A percentile compares a stretch with the other conserved stretches of the same genome.
These are phyloP conservation scores for Podospora pseudoanserina DNA, from an alignment of 495 filamentous ascomycete genomes.

Conservation along the genomic window DNA sequence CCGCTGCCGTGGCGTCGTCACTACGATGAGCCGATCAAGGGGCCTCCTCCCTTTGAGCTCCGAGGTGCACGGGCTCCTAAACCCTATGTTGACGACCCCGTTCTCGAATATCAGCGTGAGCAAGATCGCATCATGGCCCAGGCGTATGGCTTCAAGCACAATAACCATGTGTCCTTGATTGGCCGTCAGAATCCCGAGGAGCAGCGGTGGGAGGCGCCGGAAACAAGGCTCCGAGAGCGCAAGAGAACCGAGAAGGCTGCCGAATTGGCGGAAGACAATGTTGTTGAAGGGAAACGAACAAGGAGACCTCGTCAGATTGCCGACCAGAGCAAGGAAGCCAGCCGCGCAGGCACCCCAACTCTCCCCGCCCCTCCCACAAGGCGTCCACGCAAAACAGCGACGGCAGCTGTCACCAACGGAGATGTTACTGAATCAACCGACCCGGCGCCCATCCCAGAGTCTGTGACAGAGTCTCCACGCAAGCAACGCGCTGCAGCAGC, in stretches of 20 bases:
- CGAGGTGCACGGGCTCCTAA: constrained; percentile 39
- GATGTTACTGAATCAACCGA: not conserved
- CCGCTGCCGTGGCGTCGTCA: constrained; percentile 28
- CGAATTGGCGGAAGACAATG: constrained; percentile 41
- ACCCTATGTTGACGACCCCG: constrained; percentile 31
- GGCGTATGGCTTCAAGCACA: constrained; percentile 46
- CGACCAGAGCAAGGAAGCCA: constrained; percentile 41
- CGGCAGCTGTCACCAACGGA: constrained; percentile 19
- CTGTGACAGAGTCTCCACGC: constrained; percentile 10
- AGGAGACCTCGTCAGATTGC: constrained; percentile 42
- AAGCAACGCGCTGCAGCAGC: constrained; percentile 18
- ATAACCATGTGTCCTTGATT: constrained; percentile 35
- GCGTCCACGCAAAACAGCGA: constrained; percentile 31
- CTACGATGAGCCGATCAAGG: constrained; percentile 32
- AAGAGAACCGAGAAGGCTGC: constrained; percentile 47
- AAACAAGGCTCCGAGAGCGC: constrained; percentile 43
- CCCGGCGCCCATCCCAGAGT: constrained; percentile 1
- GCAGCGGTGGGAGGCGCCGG: constrained; percentile 43
- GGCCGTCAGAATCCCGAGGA: constrained; percentile 45
- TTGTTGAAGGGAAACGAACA: constrained; percentile 41
- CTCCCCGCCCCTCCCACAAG: constrained; percentile 20
- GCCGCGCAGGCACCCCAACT: constrained; percentile 38
- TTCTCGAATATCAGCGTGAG: constrained; percentile 34
- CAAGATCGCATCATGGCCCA: constrained; percentile 46
- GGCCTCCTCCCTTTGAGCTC: constrained; percentile 35